Percentiles rank a stretch among this genome's conserved stretches.
Evolutionary conservation across 2,329 filamentous ascomycete genomes (phyloP).

Genomic region (Hypomyces perniciosus): DNA sequence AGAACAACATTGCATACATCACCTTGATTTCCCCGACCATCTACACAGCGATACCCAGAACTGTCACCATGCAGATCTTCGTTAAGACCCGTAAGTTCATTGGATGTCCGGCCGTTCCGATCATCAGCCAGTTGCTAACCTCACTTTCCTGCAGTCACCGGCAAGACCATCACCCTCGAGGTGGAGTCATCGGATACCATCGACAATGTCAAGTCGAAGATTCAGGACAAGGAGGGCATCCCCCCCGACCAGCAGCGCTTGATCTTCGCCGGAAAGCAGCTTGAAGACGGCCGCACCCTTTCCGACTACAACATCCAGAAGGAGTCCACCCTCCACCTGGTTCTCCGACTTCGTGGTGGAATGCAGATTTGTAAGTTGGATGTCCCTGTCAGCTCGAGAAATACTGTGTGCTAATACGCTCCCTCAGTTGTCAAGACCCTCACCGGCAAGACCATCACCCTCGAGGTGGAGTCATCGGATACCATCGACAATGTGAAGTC

Average conservation of each 20-base stretch:
- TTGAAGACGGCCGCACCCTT: conserved; percentile 73
- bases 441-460: conserved; percentile 46
- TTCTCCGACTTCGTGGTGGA: conserved; percentile 63
- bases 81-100: too few species aligned
- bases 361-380: conserved; percentile 58
- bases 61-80: not conserved
- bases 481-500: too few species aligned
- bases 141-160: conserved; percentile 56
- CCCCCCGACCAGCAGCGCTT: conserved; percentile 93
- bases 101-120: conserved; percentile 8
- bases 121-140: not conserved
- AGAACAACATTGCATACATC: conserved; percentile 5
- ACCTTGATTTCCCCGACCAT: conserved; percentile 14
- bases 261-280: conserved; percentile 95
- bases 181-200: conserved; percentile 90
- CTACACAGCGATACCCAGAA: conserved; percentile 19
- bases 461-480: too few species aligned
- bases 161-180: conserved; percentile 51
- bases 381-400: not conserved
- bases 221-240: conserved; percentile 98
- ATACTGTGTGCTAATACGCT: conserved; percentile 13
- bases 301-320: conserved; percentile 55
- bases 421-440: conserved; percentile 64
- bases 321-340: conserved; percentile 66
- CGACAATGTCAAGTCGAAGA: conserved; percentile 97